Base-by-base conservation (phyloP, 495 filamentous ascomycete species). In the Penicillium cosmopolitanum region DNA sequence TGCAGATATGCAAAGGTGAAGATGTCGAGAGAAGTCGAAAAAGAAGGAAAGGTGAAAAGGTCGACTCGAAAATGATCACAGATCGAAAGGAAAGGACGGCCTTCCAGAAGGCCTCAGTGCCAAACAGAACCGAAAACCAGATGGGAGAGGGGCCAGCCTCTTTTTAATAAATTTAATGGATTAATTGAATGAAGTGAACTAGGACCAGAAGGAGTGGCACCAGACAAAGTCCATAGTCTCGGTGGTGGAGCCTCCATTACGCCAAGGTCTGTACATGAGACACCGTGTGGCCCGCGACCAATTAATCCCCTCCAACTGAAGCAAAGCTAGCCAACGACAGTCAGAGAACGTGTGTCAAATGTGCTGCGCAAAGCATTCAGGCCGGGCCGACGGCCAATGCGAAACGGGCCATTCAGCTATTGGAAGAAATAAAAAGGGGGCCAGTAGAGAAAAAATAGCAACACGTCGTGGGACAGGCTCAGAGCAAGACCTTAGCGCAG, bases 31-130 rank as follows among this genome's bases (percentile, higher is more conserved):
- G 36, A 3, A 52, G 21, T 44, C 13, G 42, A 57, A 55, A 33
- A 43, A 8, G 42, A 57, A 38, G 51, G 35, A 62, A 64, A 55
- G 47, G 52, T 31, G 28, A 31, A 5, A 31, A 31, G 55, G 28
- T 21, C 16, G 38, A 63, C 48, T 50, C 36, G 51, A 70, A 69
- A 33, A 51, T 33, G 51, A 60, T 48, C 21, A 13, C 40, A 62
- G 57, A 42, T 56, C 56, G 35, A 71, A 81, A 77, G 46, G 74
- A 78, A 71, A 65, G 78, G 75, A 80, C 72, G 66, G 74, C 75
- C 75, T 81, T 80, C 79, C 77, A 74, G 76, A 81, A 77, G 74
- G 66, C 77, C 66, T 64, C 40, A 50, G 62, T 60, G 40, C 64
- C 50, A 69, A 58, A 60, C 50, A 63, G 56, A 62, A 59, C 36